phyloP scores from a whole-genome alignment of 768 basidiomycete genomes.

The Lentinus tigrinus region DNA sequence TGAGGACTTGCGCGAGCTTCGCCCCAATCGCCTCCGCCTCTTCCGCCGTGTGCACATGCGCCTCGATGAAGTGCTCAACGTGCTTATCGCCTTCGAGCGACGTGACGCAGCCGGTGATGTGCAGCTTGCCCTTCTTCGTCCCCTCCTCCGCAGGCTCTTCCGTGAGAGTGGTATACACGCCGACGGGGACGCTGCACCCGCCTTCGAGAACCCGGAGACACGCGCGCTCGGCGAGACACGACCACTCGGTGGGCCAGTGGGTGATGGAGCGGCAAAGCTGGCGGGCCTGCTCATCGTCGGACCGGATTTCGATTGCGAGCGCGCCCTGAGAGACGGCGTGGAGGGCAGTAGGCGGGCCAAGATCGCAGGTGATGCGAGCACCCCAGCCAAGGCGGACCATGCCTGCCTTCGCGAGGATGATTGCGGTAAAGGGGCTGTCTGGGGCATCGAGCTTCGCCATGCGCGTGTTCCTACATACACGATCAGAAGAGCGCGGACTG shows the following conservation, averaged over 20 bases:
- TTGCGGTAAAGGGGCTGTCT: conserved; percentile 75
- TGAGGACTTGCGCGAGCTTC: conserved; percentile 60
- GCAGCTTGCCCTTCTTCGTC: conserved; percentile 36
- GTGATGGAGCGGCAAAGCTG: conserved; percentile 67
- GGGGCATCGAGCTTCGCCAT: conserved; percentile 86
- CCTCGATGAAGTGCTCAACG: conserved; percentile 61
- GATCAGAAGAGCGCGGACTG: too few relatives aligned
- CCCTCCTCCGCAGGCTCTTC: conserved; percentile 29
- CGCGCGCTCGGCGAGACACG: conserved; percentile 81
- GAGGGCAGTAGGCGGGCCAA: conserved; percentile 75
- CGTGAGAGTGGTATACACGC: conserved; percentile 58
- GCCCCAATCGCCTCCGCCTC: conserved; percentile 73
- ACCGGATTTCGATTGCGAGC: conserved; percentile 80
- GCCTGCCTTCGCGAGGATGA: conserved; percentile 93
- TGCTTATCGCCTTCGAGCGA: conserved; percentile 72
- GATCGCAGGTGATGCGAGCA: conserved; percentile 71
- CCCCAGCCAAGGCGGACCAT: conserved; percentile 77
- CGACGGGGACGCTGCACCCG: conserved; percentile 96
- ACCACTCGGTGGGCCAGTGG: conserved; percentile 77
- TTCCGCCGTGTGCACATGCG: conserved; percentile 46
- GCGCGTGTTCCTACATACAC: conserved; percentile 76
- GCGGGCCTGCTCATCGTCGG: conserved; percentile 57
- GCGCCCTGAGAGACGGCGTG: conserved; percentile 96
- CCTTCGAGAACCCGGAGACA: conserved; percentile 90
- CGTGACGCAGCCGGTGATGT: conserved; percentile 81